Base-by-base conservation (phyloP, 306 rosid species). In the Canavalia ensiformis region DNA sequence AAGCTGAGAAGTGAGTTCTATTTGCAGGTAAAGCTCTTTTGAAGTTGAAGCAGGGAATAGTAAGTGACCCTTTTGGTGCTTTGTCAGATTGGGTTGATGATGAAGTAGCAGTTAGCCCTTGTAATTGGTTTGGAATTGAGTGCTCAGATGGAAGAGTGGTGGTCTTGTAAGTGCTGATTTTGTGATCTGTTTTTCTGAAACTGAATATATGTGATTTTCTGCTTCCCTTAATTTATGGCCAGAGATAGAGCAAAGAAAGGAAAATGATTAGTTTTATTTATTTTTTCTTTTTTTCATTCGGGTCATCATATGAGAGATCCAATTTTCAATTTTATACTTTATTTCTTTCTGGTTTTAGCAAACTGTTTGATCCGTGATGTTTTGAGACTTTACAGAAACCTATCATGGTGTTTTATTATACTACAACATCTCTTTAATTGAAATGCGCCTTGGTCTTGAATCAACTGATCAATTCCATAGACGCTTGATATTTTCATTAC, bases 91-190 rank as follows among this genome's bases (percentile, higher is more conserved):
- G 98, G 98, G 85, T 85, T 63, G 89, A 91, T 54, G 91, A 89
- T 78, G 86, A 75, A 77, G 84, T 84, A 51, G 91, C 39, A 63
- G 51, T 72, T 81, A 86, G 80, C 79, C 91, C 92, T 1, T 94
- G 97, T 86, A 87, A 86, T 30, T 94, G 98, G 98, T 84, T 77
- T 33, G 98, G 98, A 55, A 90, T 94, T 82, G 97, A 89, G 77
- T 94, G 98, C 71, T 90, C 94, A 7, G 87, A 89, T 70, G 94
- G 90, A 76, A 83, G 79, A 79, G 98, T 94, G 25, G 90, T 92
- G 10, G 81, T 58, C 64, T 84, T 94, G 98, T 94, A 77, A 90
- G 98, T 88, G 51, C 82, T 85, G 34, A 55, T 83, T 80, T 52
- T 54, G 11, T 72, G n/a, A 56, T 71, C 59, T 75, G 29, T 35